Base-by-base conservation (phyloP, 164 flowering plant genomes). In the Annona cherimola region DNA sequence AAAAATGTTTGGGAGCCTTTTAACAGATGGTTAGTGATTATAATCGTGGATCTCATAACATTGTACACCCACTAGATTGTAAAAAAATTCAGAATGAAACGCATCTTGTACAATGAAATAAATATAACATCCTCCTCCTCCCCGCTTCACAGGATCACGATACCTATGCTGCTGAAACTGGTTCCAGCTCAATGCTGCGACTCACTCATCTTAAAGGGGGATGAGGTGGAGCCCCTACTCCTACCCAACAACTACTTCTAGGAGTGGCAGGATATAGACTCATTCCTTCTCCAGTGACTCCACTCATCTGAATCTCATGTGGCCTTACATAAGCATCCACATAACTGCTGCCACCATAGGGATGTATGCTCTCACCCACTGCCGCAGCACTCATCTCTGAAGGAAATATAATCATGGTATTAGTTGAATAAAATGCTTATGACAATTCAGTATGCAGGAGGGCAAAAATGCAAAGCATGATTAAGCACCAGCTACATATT, bases 251-350 rank as follows among this genome's bases (percentile, higher is more conserved):
- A 42, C 59, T 73, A 63, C 44, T 75, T 67, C 67, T 20, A 59
- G 59, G 44, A 26, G 60, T 62, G 42, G 45, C 66, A 63, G 64
- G 72, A 63, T 81, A 76, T 61, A 74, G 73, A n/a, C 63, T 73
- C 73, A 71, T 74, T 57, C 81, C 80, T 43, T 80, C 85, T 16
- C 74, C 75, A 41, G 77, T 35, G n/a, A 69, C 60, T 19, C 73
- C 74, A 61, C 62, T 45, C 55, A 74, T 78, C 79, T 73, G 71
- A 39, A 74, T 82, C 69, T 63, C 70, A 8, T 72, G 79, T 60
- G 84, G 76, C 73, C 82, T 78, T 41, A 81, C 79, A 66, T 81
- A 84, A 57, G 61, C 74, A 62, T 87, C 88, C 59, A 70, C 54
- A 74, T 76, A 85, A 75, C 57, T 75, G 67, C 68, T 50, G 5